These are phyloP conservation scores for Hymenoscyphus linearis DNA, from an alignment of 2,329 filamentous ascomycete species.

Conservation along the genomic window DNA sequence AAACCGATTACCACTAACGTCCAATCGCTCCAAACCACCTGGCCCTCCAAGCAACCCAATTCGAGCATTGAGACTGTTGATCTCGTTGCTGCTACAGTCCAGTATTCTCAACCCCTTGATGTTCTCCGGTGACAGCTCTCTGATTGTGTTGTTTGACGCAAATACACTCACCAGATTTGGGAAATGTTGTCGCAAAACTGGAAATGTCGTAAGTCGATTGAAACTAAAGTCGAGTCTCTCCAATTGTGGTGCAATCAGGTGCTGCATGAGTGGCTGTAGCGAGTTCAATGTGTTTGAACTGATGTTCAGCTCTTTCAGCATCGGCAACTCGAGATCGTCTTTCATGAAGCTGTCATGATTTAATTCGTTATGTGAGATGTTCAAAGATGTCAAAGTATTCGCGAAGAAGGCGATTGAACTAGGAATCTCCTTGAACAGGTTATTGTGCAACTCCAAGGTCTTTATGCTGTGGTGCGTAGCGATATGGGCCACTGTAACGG, in stretches of 20 bases:
- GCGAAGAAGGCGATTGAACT: constrained; percentile 65
- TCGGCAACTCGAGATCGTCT: constrained; percentile 63
- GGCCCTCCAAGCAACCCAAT: constrained; percentile 69
- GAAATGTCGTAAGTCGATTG: constrained; percentile 72
- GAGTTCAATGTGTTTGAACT: constrained; percentile 68
- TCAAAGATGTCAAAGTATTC: constrained; percentile 64
- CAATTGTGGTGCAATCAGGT: constrained; percentile 69
- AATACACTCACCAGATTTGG: constrained; percentile 66
- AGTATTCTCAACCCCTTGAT: constrained; percentile 71
- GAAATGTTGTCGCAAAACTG: constrained; percentile 60
- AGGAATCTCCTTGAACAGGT: constrained; percentile 67
- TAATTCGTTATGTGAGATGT: constrained; percentile 70
- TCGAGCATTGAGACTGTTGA: constrained; percentile 72
- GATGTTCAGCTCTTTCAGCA: constrained; percentile 72
- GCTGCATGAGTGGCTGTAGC: constrained; percentile 57
- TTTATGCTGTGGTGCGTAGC: constrained; percentile 47
- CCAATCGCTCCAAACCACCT: constrained; percentile 57
- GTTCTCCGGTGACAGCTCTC: constrained; percentile 65
- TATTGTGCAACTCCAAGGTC: constrained; percentile 69
- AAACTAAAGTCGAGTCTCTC: constrained; percentile 74
- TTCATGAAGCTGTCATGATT: constrained; percentile 59
- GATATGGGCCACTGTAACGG: constrained; percentile 50
- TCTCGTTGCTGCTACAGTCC: constrained; percentile 80
- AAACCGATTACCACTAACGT: constrained; percentile 82
- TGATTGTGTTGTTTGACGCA: constrained; percentile 73